Conservation (phyloP, 495 filamentous ascomycete species). For the Penicillium cataractarum region DNA sequence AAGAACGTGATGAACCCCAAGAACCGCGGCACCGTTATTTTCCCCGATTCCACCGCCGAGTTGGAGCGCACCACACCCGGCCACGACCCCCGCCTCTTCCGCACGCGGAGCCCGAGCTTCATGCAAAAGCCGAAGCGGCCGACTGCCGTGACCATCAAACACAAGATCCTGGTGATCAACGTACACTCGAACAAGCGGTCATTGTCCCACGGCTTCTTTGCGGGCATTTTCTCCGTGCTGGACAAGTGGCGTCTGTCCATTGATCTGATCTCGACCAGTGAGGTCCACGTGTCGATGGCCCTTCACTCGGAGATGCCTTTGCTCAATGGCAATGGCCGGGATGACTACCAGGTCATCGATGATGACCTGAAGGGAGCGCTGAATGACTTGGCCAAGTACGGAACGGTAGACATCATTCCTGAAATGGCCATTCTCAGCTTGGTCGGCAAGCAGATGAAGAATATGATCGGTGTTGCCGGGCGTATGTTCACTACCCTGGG, state of each 20-base stretch:
- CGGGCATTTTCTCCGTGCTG: conserved; percentile 84
- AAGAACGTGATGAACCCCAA: conserved; percentile 97
- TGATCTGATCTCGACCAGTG: conserved; percentile 89
- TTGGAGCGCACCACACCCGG: conserved; percentile 49
- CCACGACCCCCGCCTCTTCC: conserved; percentile 51
- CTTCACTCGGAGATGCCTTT: conserved; percentile 69
- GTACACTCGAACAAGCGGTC: conserved; percentile 92
- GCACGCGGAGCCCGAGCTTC: conserved; percentile 51
- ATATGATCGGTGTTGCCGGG: conserved; percentile 88
- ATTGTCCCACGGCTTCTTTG: conserved; percentile 88
- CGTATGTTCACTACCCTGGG: conserved; percentile 89
- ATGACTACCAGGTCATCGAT: conserved; percentile 66
- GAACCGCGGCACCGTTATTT: conserved; percentile 84
- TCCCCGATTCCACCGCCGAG: conserved; percentile 54
- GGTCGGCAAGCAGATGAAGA: conserved; percentile 93
- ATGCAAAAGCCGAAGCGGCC: conserved; percentile 66
- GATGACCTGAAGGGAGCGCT: conserved; percentile 67
- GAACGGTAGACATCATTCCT: conserved; percentile 80
- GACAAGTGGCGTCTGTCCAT: conserved; percentile 80
- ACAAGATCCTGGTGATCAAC: conserved; percentile 88
- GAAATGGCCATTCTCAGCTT: conserved; percentile 91
- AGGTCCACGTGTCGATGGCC: conserved; percentile 95
- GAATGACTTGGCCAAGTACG: conserved; percentile 72
- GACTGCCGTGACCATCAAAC: conserved; percentile 95
- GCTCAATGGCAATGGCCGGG: conserved; percentile 57